A percentile compares a stretch with the other conserved stretches of the same genome.
phyloP scores from a whole-genome alignment of 345 rosid species.

The Citrus sp. region DNA sequence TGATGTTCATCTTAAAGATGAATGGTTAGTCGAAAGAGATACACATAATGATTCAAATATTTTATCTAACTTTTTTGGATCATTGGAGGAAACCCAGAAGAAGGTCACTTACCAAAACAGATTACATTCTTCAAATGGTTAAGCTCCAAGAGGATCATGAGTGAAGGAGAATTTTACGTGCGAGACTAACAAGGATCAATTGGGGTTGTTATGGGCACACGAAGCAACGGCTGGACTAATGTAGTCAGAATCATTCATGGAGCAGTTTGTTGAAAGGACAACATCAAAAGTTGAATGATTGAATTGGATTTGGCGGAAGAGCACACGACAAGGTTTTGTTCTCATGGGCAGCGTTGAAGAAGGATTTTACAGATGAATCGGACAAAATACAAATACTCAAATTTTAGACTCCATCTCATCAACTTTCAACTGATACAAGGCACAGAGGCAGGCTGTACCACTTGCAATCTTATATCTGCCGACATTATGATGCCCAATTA shows the following conservation, averaged over 20 bases:
- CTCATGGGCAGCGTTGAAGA: neutral
- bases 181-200: neutral
- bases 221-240: neutral
- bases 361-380: neutral
- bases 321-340: neutral
- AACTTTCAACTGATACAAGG: neutral
- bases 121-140: slow-evolving; percentile 26
- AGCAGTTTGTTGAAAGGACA: neutral
- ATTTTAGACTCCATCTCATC: neutral
- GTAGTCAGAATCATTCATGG: neutral
- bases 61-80: slow-evolving; percentile 44
- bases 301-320: neutral
- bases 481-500: neutral
- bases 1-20: slow-evolving; percentile 65
- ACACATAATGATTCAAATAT: slow-evolving; percentile 49
- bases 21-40: slow-evolving; percentile 72
- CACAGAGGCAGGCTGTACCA: neutral
- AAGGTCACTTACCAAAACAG: slow-evolving; percentile 15
- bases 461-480: neutral
- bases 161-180: neutral
- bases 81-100: slow-evolving; percentile 29
- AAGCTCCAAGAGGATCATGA: neutral
- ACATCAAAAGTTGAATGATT: neutral
- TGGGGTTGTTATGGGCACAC: neutral
- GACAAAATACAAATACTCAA: neutral